Conservation (phyloP, 176 grass and related monocot genomes). For the Triticum turgidum region DNA sequence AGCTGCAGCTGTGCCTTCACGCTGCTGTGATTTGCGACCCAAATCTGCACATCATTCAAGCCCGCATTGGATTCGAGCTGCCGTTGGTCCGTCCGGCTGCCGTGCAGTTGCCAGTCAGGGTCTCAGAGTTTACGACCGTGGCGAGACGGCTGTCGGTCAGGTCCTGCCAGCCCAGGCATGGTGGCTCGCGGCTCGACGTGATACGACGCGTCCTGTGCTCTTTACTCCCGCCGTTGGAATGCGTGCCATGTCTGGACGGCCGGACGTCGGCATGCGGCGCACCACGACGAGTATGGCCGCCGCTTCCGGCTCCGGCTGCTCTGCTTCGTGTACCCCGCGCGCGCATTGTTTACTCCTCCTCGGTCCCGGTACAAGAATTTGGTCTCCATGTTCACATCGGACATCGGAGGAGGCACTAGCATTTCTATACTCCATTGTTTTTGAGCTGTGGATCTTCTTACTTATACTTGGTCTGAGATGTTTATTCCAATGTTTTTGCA, state of each 20-base stretch:
- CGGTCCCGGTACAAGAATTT: not conserved
- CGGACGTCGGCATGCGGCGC: not conserved
- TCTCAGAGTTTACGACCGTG: not conserved
- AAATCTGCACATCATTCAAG: not conserved
- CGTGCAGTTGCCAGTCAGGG: not conserved
- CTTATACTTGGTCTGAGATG: not conserved
- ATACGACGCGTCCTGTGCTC: slow-evolving; percentile 18
- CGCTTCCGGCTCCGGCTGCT: not conserved
- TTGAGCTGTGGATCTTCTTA: not conserved
- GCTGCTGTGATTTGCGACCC: not conserved
- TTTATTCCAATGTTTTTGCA: slow-evolving; percentile 28
- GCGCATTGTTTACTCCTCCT: not conserved
- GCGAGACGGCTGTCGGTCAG: not conserved
- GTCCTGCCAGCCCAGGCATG: too few species aligned
- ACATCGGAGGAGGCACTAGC: not conserved
- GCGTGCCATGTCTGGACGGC: slow-evolving; percentile 16
- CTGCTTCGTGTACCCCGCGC: not conserved
- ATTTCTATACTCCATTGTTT: not conserved
- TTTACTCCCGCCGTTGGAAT: slow-evolving; percentile 1
- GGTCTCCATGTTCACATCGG: not conserved
- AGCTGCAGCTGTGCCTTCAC: not conserved
- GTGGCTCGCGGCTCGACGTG: slow-evolving; percentile 21
- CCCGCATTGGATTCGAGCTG: slow-evolving; percentile 29
- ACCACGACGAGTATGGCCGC: not conserved
- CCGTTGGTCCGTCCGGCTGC: not conserved